Base-by-base conservation (phyloP, 2,329 filamentous ascomycete genomes). In the Elsinoe fawcettii region DNA sequence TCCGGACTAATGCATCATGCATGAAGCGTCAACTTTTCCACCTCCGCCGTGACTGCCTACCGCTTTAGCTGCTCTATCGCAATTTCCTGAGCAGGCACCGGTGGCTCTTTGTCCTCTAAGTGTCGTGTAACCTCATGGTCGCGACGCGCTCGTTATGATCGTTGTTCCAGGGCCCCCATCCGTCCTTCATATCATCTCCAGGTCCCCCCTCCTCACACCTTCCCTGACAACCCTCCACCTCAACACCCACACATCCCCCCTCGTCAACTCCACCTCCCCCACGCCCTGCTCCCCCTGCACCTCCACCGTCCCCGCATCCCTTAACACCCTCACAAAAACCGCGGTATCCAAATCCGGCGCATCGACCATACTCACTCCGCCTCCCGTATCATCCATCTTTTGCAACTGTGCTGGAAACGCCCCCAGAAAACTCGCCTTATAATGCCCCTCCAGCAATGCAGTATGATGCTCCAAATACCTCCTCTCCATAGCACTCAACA, bases 341-440 rank as follows among this genome's bases (percentile, higher is more conserved):
- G 90, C 90, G 1, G 81, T 79, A 60, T 93, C 87, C 49, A 84
- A 74, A 69, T 97, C 93, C 0, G 93, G 93, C 1, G 81, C 78
- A 67, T 96, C 90, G 27, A 97, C 83, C 93, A 99, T 99, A 73
- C 82, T 90, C 58, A 92, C 85, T 8, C 91, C 91, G 27, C 90
- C 92, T 0, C 87, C 85, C 12, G 87, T 88, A 74, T 99, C 93
- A 72, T 97, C 95, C 56, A 99, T 75, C 63, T 90, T 85, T 70
- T 92, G 87, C 65, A 99, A 72, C 46, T 82, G 78, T 12, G 81
- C 74, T 0, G 93, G 93, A 65, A 99, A 96, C 11, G 86, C 83
- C 0, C 79, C 80, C 14, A 99, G 78, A 67, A 99, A 99, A 1
- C 88, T 92, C 1, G 85, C 81, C 4, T 87, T 78, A 73, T 95